Conservation (phyloP, 345 rosid species). For the Cardamine chenopodiifolia region DNA sequence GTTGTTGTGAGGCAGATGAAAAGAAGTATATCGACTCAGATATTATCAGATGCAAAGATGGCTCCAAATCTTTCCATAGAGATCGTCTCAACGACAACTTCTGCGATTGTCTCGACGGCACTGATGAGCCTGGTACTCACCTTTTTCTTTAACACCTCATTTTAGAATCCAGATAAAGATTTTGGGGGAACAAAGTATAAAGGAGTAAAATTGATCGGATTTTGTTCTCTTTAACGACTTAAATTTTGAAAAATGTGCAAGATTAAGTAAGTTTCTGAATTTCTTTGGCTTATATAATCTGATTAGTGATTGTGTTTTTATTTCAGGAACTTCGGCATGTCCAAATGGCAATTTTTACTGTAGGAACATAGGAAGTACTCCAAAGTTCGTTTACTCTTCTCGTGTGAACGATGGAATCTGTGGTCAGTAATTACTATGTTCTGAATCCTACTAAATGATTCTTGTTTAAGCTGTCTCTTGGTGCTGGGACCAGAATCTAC, state of each 20-base stretch:
- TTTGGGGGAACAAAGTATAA: not conserved
- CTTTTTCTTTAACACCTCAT: not conserved
- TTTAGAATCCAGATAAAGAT: not conserved
- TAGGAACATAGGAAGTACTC: slow-evolving; percentile 43
- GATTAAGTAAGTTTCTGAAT: too few species aligned
- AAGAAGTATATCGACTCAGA: slow-evolving; percentile 61
- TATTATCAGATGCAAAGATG: slow-evolving; percentile 85
- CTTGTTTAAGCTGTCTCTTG: not conserved
- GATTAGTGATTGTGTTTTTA: not conserved
- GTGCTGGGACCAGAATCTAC: too few species aligned
- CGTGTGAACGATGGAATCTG: slow-evolving; percentile 46
- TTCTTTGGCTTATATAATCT: too few species aligned
- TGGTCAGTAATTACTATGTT: slow-evolving; percentile 34
- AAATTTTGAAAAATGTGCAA: too few species aligned
- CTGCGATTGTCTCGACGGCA: slow-evolving; percentile 94
- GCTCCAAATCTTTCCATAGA: slow-evolving; percentile 66
- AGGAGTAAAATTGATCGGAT: not conserved
- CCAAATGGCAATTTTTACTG: slow-evolving; percentile 45
- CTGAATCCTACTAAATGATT: slow-evolving; percentile 9
- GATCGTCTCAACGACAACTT: slow-evolving; percentile 89
- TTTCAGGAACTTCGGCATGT: slow-evolving; percentile 65
- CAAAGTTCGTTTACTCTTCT: slow-evolving; percentile 45
- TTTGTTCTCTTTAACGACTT: too few species aligned
- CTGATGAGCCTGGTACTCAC: slow-evolving; percentile 87
- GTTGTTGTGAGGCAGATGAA: slow-evolving; percentile 51